Base-by-base conservation (phyloP, 768 basidiomycete species). In the Suillus lakei region DNA sequence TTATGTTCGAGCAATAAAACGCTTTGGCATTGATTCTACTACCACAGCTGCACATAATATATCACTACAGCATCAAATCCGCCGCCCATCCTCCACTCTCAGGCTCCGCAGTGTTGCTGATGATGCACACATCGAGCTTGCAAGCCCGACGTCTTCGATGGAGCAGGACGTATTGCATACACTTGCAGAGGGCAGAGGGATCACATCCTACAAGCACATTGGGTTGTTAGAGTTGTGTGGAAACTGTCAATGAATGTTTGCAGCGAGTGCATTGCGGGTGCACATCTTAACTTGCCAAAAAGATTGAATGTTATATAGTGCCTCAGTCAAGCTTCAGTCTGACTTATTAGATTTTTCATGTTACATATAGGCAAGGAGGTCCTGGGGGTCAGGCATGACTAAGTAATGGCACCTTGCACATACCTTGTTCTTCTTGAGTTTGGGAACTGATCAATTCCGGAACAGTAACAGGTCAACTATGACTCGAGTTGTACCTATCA, bases 271-370 rank as follows among this genome's bases (percentile, higher is more conserved):
- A 48, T 48, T 48, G n/a, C 12, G 12, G 46, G 46, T 23, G 23
- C 46, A 48, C 23, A 48, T 48, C n/a, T 48, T 48, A 48, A 48
- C 4, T 4, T 48, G 46, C 46, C 5, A 0, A 23, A 48, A 48
- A 48, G 46, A 48, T 48, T 48, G n/a, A 48, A 48, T 48, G 12
- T 48, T 48, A 48, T 48, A 48, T 48, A 23, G 46, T 48, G 46
- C 46, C 46, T 48, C 12, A 12, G 39, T 39, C 13, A 39, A 39
- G 39, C 39, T 15, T 39, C 3, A 15, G 46, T 48, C n/a, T 48
- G n/a, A 23, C 12, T 23, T 23, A 48, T 48, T 48, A 48, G 2
- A 48, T 23, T 23, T 48, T 48, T 48, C n/a, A 48, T 48, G 46
- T 48, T 23, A 48, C n/a, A 12, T 23, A 12, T 23, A 23, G 4